phyloP scores from a whole-genome alignment of 2,329 filamentous ascomycete species.

The Colletotrichum plurivorum region DNA sequence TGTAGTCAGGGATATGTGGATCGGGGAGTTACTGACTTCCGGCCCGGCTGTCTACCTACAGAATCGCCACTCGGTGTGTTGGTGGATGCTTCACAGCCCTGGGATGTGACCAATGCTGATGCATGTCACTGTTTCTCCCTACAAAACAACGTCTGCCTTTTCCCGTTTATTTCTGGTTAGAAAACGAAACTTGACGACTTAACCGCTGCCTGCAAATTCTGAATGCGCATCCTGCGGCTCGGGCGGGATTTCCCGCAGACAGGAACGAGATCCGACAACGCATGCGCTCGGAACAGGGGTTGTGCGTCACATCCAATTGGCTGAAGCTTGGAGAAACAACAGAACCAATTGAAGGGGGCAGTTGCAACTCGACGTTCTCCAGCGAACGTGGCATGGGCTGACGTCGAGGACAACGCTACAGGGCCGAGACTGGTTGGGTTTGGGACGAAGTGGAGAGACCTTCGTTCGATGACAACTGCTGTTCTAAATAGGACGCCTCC shows the following conservation, averaged over 20 bases:
- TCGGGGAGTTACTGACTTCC: not conserved
- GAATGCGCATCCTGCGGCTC: constrained; percentile 9
- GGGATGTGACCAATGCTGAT: not conserved
- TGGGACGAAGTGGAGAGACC: constrained; percentile 3
- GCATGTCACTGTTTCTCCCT: not conserved
- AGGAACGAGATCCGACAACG: constrained; percentile 2
- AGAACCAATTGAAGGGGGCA: too few species aligned
- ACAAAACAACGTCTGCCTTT: too few species aligned
- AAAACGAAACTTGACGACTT: too few species aligned
- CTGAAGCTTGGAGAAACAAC: too few species aligned
- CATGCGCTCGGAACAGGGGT: not conserved
- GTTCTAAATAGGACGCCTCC: too few species aligned
- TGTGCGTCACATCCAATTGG: too few species aligned
- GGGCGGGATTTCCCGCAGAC: constrained; percentile 23
- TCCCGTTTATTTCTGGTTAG: too few species aligned
- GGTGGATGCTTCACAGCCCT: not conserved
- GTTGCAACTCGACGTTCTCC: too few species aligned
- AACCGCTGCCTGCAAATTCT: not conserved
- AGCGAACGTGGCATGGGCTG: not conserved
- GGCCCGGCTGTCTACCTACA: not conserved
- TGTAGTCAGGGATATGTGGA: constrained; percentile 13
- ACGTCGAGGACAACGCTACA: not conserved
- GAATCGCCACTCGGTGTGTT: constrained; percentile 15
- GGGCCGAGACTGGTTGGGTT: not conserved
- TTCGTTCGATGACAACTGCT: not conserved